phyloP scores from a whole-genome alignment of 208 protist genomes.

The Acanthamoeba lugdunensis region DNA sequence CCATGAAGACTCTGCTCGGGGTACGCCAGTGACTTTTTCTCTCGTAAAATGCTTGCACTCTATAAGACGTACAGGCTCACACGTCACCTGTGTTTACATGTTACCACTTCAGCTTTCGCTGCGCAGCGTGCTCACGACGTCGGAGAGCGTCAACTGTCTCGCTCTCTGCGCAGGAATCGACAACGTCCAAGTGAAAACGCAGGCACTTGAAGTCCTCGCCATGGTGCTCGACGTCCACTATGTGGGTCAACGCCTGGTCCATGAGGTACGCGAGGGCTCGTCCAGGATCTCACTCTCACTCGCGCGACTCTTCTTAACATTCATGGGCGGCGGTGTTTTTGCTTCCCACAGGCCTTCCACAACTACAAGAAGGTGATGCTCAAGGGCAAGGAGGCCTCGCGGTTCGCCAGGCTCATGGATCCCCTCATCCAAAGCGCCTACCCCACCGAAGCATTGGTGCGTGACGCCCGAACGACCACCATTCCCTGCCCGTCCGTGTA shows the following conservation, averaged over 20 bases:
- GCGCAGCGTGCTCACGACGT: constrained; percentile 53
- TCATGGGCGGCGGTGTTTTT: not conserved
- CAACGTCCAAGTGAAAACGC: constrained; percentile 12
- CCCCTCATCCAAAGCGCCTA: constrained; percentile 32
- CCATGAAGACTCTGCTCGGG: constrained; percentile 36
- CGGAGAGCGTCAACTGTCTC: constrained; percentile 33
- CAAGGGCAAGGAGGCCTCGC: not conserved
- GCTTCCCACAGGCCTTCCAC: constrained; percentile 9
- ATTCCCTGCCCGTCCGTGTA: too few species aligned
- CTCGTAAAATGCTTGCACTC: not conserved
- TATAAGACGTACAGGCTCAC: not conserved
- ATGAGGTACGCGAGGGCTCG: not conserved
- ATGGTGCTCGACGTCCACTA: constrained; percentile 55
- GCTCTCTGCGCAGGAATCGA: constrained; percentile 19
- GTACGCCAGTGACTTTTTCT: too few species aligned
- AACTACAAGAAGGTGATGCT: constrained; percentile 16
- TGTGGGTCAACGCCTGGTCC: constrained; percentile 47
- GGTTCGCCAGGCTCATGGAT: constrained; percentile 40
- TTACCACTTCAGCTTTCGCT: constrained; percentile 44
- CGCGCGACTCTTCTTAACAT: not conserved
- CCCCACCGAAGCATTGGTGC: not conserved
- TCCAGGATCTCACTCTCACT: not conserved
- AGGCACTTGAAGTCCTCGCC: constrained; percentile 24
- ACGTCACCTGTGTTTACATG: not conserved
- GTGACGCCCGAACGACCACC: not conserved